phyloP scores from a whole-genome alignment of 495 filamentous ascomycete species.

The Penicillium paradoxum region DNA sequence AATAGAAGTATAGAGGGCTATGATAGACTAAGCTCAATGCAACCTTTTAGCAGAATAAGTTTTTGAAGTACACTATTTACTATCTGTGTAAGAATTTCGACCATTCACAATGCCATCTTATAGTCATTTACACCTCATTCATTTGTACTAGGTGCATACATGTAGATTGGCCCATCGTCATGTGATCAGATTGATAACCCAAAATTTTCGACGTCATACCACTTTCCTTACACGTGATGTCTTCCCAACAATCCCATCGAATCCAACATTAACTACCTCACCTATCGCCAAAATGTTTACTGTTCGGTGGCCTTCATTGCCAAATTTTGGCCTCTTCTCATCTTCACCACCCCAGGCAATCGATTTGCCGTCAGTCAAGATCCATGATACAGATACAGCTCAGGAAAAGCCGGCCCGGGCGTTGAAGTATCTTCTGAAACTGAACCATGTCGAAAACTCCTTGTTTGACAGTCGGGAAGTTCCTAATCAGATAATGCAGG shows the following conservation, averaged over 20 bases:
- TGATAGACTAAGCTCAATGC: background rate
- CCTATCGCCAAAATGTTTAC: constrained; percentile 24
- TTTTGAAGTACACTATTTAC: too few species aligned
- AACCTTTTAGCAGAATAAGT: background rate
- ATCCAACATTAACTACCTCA: background rate
- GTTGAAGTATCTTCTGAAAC: constrained; percentile 80
- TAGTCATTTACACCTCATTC: too few species aligned
- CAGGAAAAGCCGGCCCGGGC: constrained; percentile 74
- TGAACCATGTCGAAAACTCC: constrained; percentile 87
- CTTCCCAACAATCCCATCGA: constrained; percentile 22
- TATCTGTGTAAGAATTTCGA: too few species aligned
- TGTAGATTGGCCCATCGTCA: background rate
- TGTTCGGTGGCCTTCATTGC: constrained; percentile 24
- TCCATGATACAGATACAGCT: constrained; percentile 72
- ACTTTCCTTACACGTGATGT: constrained; percentile 9
- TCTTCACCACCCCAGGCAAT: constrained; percentile 38
- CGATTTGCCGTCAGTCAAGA: constrained; percentile 61
- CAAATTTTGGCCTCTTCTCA: constrained; percentile 16
- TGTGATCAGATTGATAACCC: constrained; percentile 10
- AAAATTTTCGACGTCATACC: constrained; percentile 16
- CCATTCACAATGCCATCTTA: too few species aligned
- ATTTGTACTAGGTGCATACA: too few species aligned
- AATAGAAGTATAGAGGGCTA: background rate
- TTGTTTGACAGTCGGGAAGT: constrained; percentile 71
- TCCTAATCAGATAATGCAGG: constrained; percentile 86